These are phyloP conservation scores for Penicillium sp. DNA, from an alignment of 2,329 filamentous ascomycete genomes.

Conservation along the genomic window DNA sequence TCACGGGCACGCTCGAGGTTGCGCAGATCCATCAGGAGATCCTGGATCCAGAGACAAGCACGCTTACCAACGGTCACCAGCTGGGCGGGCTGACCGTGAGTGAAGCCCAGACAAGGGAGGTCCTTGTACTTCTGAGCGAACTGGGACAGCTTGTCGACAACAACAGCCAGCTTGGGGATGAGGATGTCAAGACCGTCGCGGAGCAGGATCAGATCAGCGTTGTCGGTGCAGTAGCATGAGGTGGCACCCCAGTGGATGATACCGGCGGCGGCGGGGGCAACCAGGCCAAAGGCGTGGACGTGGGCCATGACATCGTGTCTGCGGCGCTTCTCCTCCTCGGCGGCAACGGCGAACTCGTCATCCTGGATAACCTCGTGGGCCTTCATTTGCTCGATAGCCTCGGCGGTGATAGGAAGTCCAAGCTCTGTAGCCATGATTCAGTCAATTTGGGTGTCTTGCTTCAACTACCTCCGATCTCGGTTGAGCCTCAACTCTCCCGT, in stretches of 20 bases:
- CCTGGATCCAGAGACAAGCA: conserved; percentile 72
- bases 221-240: conserved; percentile 63
- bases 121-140: conserved; percentile 75
- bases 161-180: conserved; percentile 73
- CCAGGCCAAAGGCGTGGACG: conserved; percentile 71
- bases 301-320: conserved; percentile 67
- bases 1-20: conserved; percentile 68
- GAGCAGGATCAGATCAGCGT: conserved; percentile 75
- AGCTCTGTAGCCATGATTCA: conserved; percentile 55
- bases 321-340: conserved; percentile 72
- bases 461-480: conserved; percentile 17
- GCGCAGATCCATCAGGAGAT: conserved; percentile 72
- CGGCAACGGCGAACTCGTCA: conserved; percentile 71
- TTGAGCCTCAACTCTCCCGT: conserved; percentile 15
- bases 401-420: conserved; percentile 68
- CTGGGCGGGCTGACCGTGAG: conserved; percentile 62
- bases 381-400: conserved; percentile 75
- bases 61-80: conserved; percentile 65
- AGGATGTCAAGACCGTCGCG: conserved; percentile 73
- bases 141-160: conserved; percentile 69
- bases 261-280: conserved; percentile 73
- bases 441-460: conserved; percentile 22
- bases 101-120: conserved; percentile 72
- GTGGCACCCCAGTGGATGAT: conserved; percentile 78
- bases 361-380: conserved; percentile 73